Conservation (phyloP, 768 basidiomycete species). For the Boletus barrowsii region DNA sequence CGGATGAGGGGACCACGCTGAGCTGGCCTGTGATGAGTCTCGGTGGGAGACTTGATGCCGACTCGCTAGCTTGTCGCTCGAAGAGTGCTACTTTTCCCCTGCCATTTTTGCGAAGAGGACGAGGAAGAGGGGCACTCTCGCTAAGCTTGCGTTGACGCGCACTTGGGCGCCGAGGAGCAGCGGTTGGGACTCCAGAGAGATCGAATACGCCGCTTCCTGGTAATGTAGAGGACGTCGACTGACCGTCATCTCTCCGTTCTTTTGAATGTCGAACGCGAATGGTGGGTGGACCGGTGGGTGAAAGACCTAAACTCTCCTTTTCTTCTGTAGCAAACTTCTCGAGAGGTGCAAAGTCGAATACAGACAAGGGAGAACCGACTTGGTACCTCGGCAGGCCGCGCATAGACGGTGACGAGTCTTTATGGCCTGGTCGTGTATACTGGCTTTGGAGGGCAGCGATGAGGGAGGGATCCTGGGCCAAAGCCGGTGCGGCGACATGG, state of each 20-base stretch:
- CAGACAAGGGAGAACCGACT: constrained; percentile 49
- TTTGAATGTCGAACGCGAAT: constrained; percentile 15
- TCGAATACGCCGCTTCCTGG: constrained; percentile 7
- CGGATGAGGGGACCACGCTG: constrained; percentile 40
- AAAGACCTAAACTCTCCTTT: constrained; percentile 60
- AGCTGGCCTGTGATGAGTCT: constrained; percentile 33
- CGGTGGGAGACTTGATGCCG: constrained; percentile 45
- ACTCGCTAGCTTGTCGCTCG: constrained; percentile 55
- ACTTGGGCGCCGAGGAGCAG: constrained; percentile 20
- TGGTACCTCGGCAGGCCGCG: constrained; percentile 70
- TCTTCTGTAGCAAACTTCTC: constrained; percentile 76
- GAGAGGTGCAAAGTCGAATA: constrained; percentile 73
- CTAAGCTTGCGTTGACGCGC: constrained; percentile 84
- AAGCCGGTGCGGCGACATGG: not conserved
- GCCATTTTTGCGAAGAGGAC: constrained; percentile 53
- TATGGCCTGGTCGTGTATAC: constrained; percentile 28
- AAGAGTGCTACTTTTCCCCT: constrained; percentile 91
- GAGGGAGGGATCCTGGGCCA: constrained; percentile 48
- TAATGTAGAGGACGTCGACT: not conserved
- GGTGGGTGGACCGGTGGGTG: constrained; percentile 30
- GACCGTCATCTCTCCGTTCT: constrained; percentile 7
- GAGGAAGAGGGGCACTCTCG: constrained; percentile 71
- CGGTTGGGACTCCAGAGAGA: constrained; percentile 2
- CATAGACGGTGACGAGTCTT: constrained; percentile 25
- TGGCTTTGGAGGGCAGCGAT: constrained; percentile 30